phyloP scores from a whole-genome alignment of 2,329 filamentous ascomycete genomes.

The Ophiostoma pallidulum region DNA sequence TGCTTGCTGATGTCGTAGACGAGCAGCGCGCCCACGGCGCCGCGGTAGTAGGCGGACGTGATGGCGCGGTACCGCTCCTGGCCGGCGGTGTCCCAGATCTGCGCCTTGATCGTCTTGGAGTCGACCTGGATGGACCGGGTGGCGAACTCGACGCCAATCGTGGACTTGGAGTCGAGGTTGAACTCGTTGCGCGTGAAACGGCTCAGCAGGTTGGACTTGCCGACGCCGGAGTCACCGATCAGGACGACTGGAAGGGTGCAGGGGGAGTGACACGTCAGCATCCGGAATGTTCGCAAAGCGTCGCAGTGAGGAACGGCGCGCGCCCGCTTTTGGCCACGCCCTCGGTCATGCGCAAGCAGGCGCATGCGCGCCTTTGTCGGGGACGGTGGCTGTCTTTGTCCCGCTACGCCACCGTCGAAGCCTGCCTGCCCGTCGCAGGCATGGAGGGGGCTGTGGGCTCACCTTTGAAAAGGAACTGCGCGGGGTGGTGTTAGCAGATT shows the following conservation, averaged over 20 bases:
- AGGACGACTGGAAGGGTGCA: conserved; percentile 63
- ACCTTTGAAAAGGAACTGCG: conserved; percentile 99
- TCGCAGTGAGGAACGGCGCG: too few species aligned
- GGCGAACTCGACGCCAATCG: conserved; percentile 98
- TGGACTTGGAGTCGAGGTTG: conserved; percentile 99
- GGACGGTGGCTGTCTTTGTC: neutral
- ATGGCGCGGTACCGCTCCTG: conserved; percentile 99
- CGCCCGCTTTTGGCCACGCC: too few species aligned
- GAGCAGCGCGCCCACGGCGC: conserved; percentile 90
- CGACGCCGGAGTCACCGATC: conserved; percentile 98
- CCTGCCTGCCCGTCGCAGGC: neutral
- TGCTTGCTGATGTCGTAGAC: conserved; percentile 99
- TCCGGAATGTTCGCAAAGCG: conserved; percentile 4
- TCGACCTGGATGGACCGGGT: conserved; percentile 98
- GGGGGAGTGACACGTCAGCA: conserved; percentile 22
- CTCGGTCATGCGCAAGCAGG: too few species aligned
- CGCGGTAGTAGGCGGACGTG: conserved; percentile 97
- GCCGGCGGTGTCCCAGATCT: conserved; percentile 99
- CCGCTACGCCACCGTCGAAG: neutral
- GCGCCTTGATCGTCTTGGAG: conserved; percentile 99
- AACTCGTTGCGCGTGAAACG: conserved; percentile 99
- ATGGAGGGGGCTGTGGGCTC: conserved; percentile 22
- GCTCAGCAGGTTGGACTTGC: conserved; percentile 99
- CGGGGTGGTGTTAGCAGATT: conserved; percentile 9
- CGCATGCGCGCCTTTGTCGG: too few species aligned